Base-by-base conservation (phyloP, 2,329 filamentous ascomycete species). In the Clarireedia paspali region DNA sequence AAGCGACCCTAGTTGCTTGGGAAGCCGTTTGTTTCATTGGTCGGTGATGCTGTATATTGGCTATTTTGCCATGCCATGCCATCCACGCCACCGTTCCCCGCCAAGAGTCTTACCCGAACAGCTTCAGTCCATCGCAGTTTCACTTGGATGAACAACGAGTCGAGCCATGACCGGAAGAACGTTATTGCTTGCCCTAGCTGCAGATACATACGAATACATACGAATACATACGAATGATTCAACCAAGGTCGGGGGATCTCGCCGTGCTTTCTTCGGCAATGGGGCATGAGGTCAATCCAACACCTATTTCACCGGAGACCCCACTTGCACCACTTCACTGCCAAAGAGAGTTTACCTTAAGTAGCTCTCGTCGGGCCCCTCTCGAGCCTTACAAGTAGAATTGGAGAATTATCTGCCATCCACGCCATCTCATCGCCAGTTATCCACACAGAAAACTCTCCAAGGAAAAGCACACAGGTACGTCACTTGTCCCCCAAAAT, bases 231-330 rank as follows among this genome's bases (percentile, higher is more conserved):
- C n/a, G n/a, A 4, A 42, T 10, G 30, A 44, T 44, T 49, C 24
- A 45, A 49, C 15, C 10, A 54, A 53, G 51, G 27, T 54, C 51
- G 45, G 51, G 39, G 44, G 34, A 54, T 40, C 51, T 54, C 51
- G 51, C 51, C 51, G 51, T 54, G 14, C 44, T 49, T 42, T 54
- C 45, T 54, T 54, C 51, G 51, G 45, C 20, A 49, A 24, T 49
- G n/a, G 6, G 5, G 2, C 10, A 39, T 53, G 45, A 17, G n/a
- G 42, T 39, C 44, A 53, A 53, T 53, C 27, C 40, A 34, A 27
- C 45, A 24, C 10, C 30, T 34, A 54, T 54, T 48, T 48, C 24
- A 38, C 44, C 51, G n/a, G n/a, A 30, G 17, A 54, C 51, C 51
- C 52, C 52, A 49, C 51, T 39, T 47, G 44, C n/a, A 34, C 36